Evolutionary conservation across 2,329 filamentous ascomycete genomes (phyloP).

Genomic region (Cladophialophora psammophila): DNA sequence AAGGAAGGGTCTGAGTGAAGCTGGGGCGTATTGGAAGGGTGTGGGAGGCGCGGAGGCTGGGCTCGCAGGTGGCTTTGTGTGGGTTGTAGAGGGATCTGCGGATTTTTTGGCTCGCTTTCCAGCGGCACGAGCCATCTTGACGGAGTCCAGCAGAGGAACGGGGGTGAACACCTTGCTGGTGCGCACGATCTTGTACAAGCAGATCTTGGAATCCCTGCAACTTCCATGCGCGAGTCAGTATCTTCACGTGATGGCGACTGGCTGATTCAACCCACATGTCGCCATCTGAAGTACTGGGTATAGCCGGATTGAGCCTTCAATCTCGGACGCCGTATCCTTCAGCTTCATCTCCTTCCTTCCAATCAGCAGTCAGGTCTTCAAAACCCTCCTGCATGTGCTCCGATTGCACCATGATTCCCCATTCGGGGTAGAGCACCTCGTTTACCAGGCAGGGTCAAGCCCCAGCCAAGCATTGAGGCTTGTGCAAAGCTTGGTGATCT

Average conservation of each 20-base stretch:
- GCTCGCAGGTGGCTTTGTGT: slow-evolving; percentile 11
- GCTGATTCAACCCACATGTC: background rate
- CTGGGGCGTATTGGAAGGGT: slow-evolving; percentile 37
- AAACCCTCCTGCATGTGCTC: background rate
- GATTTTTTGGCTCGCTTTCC: slow-evolving; percentile 29
- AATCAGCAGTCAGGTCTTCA: background rate
- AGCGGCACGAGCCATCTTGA: slow-evolving; percentile 31
- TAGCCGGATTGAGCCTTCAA: background rate
- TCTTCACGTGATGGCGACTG: background rate
- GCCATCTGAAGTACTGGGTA: too few species aligned
- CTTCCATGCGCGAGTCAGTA: background rate
- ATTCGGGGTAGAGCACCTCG: background rate
- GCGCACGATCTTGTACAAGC: background rate
- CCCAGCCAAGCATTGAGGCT: slow-evolving; percentile 16
- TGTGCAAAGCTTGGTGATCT: slow-evolving; percentile 21
- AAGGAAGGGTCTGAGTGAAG: slow-evolving; percentile 59
- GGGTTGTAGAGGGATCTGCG: slow-evolving; percentile 12
- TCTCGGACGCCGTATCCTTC: slow-evolving; percentile 15
- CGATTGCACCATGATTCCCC: background rate
- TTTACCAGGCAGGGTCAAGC: background rate
- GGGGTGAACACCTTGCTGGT: slow-evolving; percentile 1
- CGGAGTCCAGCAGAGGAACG: background rate
- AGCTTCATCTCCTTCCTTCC: background rate
- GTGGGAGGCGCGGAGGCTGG: slow-evolving; percentile 29
- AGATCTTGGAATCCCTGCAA: too few species aligned